These are phyloP conservation scores for Tagetes erecta DNA, from an alignment of 129 eudicot genomes.

Conservation along the genomic window DNA sequence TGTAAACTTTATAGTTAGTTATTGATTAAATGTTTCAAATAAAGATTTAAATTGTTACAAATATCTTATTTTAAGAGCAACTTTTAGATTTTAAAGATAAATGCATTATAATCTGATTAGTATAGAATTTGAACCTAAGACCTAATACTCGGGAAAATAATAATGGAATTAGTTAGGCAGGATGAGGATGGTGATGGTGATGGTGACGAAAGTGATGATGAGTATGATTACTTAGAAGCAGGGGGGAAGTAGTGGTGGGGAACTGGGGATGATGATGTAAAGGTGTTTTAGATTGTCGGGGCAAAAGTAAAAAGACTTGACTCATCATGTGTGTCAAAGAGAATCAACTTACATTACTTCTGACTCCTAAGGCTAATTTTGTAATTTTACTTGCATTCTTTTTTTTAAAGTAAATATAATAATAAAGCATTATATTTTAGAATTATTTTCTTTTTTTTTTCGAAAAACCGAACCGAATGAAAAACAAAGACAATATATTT, in stretches of 20 bases:
- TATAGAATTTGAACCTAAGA: too few species aligned
- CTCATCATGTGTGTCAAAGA: slow-evolving; percentile 27
- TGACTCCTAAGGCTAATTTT: background rate
- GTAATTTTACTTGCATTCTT: background rate
- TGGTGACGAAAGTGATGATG: slow-evolving; percentile 20
- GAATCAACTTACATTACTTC: background rate
- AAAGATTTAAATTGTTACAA: too few species aligned
- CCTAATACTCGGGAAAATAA: too few species aligned
- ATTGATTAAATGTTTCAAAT: background rate
- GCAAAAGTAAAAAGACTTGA: slow-evolving; percentile 18
- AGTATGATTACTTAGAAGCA: background rate
- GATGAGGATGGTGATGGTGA: background rate
- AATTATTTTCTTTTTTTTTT: too few species aligned
- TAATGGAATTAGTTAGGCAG: background rate
- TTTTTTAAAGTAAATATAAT: background rate
- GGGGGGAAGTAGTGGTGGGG: too few species aligned
- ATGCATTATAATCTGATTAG: too few species aligned
- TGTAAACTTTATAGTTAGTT: background rate
- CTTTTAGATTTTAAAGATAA: too few species aligned
- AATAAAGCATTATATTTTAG: too few species aligned
- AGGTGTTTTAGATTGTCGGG: slow-evolving; percentile 45
- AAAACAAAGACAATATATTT: too few species aligned
- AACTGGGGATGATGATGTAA: slow-evolving; percentile 25
- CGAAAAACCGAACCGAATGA: too few species aligned
- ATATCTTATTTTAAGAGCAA: too few species aligned